A percentile compares a stretch with the other conserved stretches of the same genome.
phyloP scores from a whole-genome alignment of 352 stramenopile genomes.

The Phytophthora colocasiae region DNA sequence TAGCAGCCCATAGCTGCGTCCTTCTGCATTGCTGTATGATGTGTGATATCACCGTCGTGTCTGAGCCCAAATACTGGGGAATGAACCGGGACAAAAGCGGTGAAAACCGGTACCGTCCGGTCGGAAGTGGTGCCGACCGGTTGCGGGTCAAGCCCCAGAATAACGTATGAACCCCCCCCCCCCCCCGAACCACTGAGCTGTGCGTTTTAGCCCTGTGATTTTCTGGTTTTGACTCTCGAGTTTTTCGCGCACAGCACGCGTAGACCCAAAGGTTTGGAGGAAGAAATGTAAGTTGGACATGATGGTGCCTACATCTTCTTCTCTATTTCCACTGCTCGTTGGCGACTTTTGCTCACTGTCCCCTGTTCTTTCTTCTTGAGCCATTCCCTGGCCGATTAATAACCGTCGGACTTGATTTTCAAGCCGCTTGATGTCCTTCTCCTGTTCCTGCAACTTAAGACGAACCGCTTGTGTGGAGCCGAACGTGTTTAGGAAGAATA shows the following conservation, averaged over 20 bases:
- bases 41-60: no score
- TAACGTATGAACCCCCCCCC: no score
- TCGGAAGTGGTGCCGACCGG: no score
- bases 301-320: not conserved
- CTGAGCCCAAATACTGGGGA: no score
- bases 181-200: not conserved
- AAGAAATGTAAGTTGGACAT: not conserved
- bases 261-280: not conserved
- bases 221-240: not conserved
- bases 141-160: no score
- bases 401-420: not conserved
- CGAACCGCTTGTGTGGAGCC: constrained; percentile 17
- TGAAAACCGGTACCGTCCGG: no score
- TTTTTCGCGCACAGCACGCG: not conserved
- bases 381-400: not conserved
- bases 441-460: constrained; percentile 16
- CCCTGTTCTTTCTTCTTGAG: no score
- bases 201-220: not conserved
- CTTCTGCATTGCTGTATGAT: no score
- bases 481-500: constrained; percentile 23
- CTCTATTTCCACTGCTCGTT: not conserved
- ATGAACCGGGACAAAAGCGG: no score
- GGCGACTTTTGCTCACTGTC: no score
- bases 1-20: no score
- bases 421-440: constrained; percentile 12